Percentiles rank a stretch among this genome's conserved stretches.
Conservation (phyloP, 2,329 filamentous ascomycete species). For the Zelopaecilomyces penicillatus region DNA sequence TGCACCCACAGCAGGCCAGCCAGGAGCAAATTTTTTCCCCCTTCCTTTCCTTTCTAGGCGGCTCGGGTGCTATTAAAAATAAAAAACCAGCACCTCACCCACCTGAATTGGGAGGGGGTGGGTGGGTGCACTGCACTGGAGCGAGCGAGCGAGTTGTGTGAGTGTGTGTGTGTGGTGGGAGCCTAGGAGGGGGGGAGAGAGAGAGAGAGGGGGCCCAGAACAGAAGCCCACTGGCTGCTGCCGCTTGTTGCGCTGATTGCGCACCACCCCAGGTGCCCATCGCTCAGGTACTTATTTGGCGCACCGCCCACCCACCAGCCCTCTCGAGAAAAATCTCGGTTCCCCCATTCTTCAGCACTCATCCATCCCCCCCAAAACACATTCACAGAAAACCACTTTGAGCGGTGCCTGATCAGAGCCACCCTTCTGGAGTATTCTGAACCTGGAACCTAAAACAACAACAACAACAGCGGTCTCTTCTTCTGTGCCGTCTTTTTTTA, state of each 20-base stretch:
- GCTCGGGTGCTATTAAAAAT: constrained; percentile 4
- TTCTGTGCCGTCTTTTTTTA: neutral
- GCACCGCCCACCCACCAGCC: constrained; percentile 26
- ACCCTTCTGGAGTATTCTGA: constrained; percentile 3
- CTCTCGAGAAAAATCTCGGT: constrained; percentile 18
- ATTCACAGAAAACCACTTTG: constrained; percentile 9
- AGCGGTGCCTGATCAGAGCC: constrained; percentile 1
- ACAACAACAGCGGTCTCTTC: constrained; percentile 4
- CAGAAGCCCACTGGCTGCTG: constrained; percentile 14
- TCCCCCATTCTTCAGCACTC: constrained; percentile 22
- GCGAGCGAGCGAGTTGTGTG: too few species aligned
- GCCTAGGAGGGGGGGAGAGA: constrained; percentile 5
- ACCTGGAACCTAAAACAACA: constrained; percentile 11
- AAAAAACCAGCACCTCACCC: neutral
- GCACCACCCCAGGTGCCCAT: constrained; percentile 14
- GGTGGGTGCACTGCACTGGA: too few species aligned
- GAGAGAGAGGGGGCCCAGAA: constrained; percentile 11
- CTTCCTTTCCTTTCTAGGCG: neutral
- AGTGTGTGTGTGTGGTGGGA: neutral
- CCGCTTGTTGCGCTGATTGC: constrained; percentile 25
- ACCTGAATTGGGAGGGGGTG: neutral
- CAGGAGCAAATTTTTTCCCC: constrained; percentile 4
- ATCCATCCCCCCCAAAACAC: constrained; percentile 17
- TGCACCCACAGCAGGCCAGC: neutral
- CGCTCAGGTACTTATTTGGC: constrained; percentile 27